Conservation (phyloP, 331 rosid genomes). For the Quercus lobata region DNA sequence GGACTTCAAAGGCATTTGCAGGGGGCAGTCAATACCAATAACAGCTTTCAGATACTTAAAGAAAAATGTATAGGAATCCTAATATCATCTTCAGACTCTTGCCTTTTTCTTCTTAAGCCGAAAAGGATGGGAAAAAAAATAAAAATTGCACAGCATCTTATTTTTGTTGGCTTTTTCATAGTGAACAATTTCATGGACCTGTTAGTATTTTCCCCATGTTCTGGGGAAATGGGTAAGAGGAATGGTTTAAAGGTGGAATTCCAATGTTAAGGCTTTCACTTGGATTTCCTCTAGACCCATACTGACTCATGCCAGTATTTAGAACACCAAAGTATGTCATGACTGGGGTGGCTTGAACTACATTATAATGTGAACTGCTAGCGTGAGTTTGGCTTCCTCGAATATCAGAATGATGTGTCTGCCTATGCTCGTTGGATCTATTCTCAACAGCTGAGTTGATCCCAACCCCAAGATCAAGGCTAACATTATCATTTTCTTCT, state of each 20-base stretch:
- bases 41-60: slow-evolving; percentile 35
- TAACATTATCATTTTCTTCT: slow-evolving; percentile 70
- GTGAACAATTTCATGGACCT: slow-evolving; percentile 60
- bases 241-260: slow-evolving; percentile 52
- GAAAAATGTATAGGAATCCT: slow-evolving; percentile 28
- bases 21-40: slow-evolving; percentile 34
- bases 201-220: slow-evolving; percentile 77
- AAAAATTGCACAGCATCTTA: slow-evolving; percentile 26
- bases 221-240: slow-evolving; percentile 71
- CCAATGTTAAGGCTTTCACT: slow-evolving; percentile 39
- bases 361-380: slow-evolving; percentile 50
- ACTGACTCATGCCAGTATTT: slow-evolving; percentile 44
- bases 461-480: slow-evolving; percentile 98
- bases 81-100: slow-evolving; percentile 29
- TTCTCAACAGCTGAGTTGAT: slow-evolving; percentile 54
- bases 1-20: slow-evolving; percentile 37
- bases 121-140: slow-evolving; percentile 14
- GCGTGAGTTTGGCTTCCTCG: slow-evolving; percentile 40
- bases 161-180: slow-evolving; percentile 10
- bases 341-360: slow-evolving; percentile 45
- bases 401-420: slow-evolving; percentile 38
- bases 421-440: slow-evolving; percentile 50
- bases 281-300: slow-evolving; percentile 68
- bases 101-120: slow-evolving; percentile 24
- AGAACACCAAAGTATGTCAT: slow-evolving; percentile 58